Base-by-base conservation (phyloP, 106 monocot species). In the Platanthera guangdongensis region DNA sequence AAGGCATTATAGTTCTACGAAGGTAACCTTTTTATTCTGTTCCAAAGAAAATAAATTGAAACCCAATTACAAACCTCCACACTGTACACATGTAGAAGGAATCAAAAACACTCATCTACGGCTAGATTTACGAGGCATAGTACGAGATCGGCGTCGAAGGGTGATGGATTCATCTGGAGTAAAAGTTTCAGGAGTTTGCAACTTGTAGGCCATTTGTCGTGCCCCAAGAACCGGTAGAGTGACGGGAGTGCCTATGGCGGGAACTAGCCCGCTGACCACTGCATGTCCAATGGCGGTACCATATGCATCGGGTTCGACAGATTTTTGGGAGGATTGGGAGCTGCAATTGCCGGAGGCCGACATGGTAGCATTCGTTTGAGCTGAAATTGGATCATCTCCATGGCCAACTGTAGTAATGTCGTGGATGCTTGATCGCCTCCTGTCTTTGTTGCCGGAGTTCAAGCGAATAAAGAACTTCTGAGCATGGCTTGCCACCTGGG, bases 401-500 rank as follows among this genome's bases (percentile, higher is more conserved):
- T 19, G 51, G 18, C 51, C 72, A 22, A 22, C 21, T 10, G 72
- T 50, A 25, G 30, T 77, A 9, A 67, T 77, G 51, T 78, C 78
- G 19, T 70, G 51, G 19, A 78, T 54, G 19, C 68, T 53, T 5
- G 78, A 53, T 52, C 68, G 68, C 53, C 70, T 68, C 46, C 53
- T 19, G 30, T 77, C 77, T 52, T 68, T 76, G 62, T 50, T 77
- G 15, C 52, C 68, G 0, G 52, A 77, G 51, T 77, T 51, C 52
- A 77, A 68, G 9, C 77, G 77, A 52, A 68, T 67, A 59, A 68
- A 77, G 51, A 67, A 77, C 68, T 77, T 77, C 16, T 77, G 77
- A 12, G 77, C 77, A 68, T 77, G 77, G 51, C 77, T 67, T 8
- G 77, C 77, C 47, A 77, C 77, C 22, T 77, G 77, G 3, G 77